Evolutionary conservation across 129 eudicot genomes (phyloP).

Genomic region (Chrysanthemum makinoi): DNA sequence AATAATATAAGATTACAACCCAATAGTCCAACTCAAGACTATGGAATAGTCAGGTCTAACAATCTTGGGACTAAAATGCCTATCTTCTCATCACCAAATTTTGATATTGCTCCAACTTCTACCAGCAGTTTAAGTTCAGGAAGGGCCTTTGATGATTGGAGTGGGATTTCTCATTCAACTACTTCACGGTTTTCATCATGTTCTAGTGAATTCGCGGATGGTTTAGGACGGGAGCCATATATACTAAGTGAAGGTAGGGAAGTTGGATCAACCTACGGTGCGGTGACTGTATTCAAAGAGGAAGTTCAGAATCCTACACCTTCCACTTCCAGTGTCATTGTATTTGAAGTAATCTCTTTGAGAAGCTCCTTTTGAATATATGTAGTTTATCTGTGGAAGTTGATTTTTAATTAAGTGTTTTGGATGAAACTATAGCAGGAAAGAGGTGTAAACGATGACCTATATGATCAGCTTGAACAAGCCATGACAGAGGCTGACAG

Average conservation of each 20-base stretch:
- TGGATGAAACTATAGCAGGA: conserved; percentile 47
- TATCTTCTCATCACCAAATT: conserved; percentile 4
- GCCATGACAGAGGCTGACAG: conserved; percentile 68
- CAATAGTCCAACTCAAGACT: too few species aligned
- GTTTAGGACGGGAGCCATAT: conserved; percentile 20
- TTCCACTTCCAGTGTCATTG: conserved; percentile 44
- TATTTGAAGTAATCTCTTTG: conserved; percentile 26
- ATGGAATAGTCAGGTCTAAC: too few species aligned
- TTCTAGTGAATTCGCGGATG: conserved; percentile 49
- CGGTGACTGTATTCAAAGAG: conserved; percentile 20
- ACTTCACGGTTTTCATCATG: conserved; percentile 49
- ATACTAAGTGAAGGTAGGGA: conserved; percentile 33
- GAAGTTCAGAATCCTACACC: conserved; percentile 31
- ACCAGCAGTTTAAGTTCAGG: conserved; percentile 30
- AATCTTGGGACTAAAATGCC: too few species aligned
- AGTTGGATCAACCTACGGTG: conserved; percentile 24
- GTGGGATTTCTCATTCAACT: conserved; percentile 38
- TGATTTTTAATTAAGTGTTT: conserved; percentile 11
- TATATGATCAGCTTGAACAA: conserved; percentile 68
- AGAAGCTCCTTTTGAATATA: neutral
- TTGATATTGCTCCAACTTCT: conserved; percentile 30
- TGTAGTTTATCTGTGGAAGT: neutral
- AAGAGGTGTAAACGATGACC: conserved; percentile 43
- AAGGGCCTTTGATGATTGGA: conserved; percentile 38
- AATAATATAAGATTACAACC: too few species aligned